A percentile compares a stretch with the other conserved stretches of the same genome.
Evolutionary conservation across 371 early-diverging fungal species (phyloP).

Genomic region (Lichtheimia hyalospora): DNA sequence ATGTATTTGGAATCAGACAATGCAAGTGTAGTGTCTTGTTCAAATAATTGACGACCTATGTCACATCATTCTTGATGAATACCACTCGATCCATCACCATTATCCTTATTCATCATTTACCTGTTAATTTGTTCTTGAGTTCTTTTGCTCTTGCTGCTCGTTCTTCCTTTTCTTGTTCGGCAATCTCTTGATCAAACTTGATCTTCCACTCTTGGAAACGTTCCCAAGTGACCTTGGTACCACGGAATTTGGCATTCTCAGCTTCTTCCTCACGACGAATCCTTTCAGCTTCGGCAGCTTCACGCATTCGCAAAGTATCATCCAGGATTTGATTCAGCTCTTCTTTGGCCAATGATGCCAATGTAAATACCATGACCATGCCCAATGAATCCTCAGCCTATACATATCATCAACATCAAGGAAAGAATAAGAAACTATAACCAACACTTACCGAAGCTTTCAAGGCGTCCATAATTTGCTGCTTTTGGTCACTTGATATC

Average conservation of each 20-base stretch:
- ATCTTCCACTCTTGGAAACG: constrained; percentile 81
- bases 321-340: constrained; percentile 60
- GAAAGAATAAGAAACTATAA: too few relatives aligned
- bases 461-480: constrained; percentile 46
- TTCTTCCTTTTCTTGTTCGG: constrained; percentile 54
- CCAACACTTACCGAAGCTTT: constrained; percentile 42
- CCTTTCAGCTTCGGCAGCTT: constrained; percentile 58
- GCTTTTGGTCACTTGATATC: constrained; percentile 42
- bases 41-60: constrained; percentile 88
- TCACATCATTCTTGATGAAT: not conserved
- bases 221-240: constrained; percentile 83
- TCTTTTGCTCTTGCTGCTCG: constrained; percentile 49
- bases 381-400: constrained; percentile 80
- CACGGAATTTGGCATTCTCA: constrained; percentile 78
- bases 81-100: not conserved
- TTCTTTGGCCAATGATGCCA: constrained; percentile 82
- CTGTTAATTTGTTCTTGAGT: constrained; percentile 57
- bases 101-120: constrained; percentile 23
- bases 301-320: constrained; percentile 52
- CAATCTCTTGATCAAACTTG: constrained; percentile 75
- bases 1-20: constrained; percentile 80
- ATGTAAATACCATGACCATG: constrained; percentile 91
- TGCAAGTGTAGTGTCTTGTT: constrained; percentile 84
- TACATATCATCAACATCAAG: not conserved
- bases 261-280: constrained; percentile 74